phyloP scores from a whole-genome alignment of 257 asterid species.

The Solanum lignicaule region DNA sequence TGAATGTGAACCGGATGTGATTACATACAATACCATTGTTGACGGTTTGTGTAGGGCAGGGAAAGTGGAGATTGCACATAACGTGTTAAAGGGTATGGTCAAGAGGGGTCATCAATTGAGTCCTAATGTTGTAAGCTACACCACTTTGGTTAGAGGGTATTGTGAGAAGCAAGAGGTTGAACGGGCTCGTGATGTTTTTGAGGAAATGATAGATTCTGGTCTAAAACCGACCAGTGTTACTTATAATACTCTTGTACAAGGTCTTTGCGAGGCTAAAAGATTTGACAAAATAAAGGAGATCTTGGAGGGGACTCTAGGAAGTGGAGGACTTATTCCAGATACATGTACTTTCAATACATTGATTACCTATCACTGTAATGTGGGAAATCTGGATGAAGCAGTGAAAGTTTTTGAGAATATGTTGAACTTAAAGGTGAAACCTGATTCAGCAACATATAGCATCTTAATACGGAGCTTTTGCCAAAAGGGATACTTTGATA shows the following conservation, averaged over 20 bases:
- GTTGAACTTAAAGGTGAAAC: constrained; percentile 46
- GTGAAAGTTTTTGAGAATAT: constrained; percentile 44
- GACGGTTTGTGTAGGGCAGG: constrained; percentile 83
- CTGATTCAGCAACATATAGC: constrained; percentile 64
- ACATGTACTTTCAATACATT: constrained; percentile 68
- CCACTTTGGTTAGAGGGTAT: constrained; percentile 81
- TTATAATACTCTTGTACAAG: constrained; percentile 60
- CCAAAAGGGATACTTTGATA: constrained; percentile 26
- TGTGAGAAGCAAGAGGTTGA: constrained; percentile 50
- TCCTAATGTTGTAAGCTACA: constrained; percentile 74
- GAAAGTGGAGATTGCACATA: constrained; percentile 49
- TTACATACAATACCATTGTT: constrained; percentile 62
- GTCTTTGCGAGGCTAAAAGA: constrained; percentile 51
- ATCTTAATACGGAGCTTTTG: constrained; percentile 47
- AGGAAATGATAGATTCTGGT: constrained; percentile 45
- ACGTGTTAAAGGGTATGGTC: constrained; percentile 57
- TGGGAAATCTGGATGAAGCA: constrained; percentile 42
- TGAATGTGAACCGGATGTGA: constrained; percentile 44
- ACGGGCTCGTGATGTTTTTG: constrained; percentile 39
- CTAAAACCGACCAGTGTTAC: constrained; percentile 50
- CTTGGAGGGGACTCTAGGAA: constrained; percentile 21
- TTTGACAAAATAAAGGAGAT: constrained; percentile 47
- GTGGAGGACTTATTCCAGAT: constrained; percentile 49
- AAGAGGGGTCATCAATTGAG: constrained; percentile 43
- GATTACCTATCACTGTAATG: constrained; percentile 52